A percentile compares a stretch with the other conserved stretches of the same genome.
Conservation (phyloP, 2,329 filamentous ascomycete species). For the Didymella glomerata region DNA sequence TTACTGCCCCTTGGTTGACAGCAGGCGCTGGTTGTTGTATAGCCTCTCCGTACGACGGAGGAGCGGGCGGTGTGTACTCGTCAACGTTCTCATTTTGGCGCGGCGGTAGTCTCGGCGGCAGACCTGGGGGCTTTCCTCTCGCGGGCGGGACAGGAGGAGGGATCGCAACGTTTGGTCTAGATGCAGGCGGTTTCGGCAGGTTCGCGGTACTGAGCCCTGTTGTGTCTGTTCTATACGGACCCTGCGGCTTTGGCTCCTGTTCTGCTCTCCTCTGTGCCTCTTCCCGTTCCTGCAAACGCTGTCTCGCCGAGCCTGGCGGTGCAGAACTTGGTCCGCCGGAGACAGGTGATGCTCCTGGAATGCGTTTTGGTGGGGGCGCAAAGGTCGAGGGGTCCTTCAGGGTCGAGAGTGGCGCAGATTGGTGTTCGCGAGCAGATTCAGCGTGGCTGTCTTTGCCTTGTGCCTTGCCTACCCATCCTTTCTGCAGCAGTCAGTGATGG, state of each 20-base stretch:
- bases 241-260: conserved; percentile 58
- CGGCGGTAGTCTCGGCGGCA: conserved; percentile 76
- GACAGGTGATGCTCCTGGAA: conserved; percentile 28
- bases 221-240: conserved; percentile 74
- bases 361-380: conserved; percentile 78
- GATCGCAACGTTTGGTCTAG: conserved; percentile 52
- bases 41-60: conserved; percentile 59
- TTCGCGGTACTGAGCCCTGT: conserved; percentile 74
- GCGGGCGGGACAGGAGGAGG: conserved; percentile 40
- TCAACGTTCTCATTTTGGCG: conserved; percentile 65
- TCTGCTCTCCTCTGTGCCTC: conserved; percentile 49
- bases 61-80: conserved; percentile 56
- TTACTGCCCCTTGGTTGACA: conserved; percentile 68
- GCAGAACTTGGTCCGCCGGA: conserved; percentile 52
- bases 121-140: conserved; percentile 59
- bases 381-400: conserved; percentile 81
- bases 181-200: conserved; percentile 74
- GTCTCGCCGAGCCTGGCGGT: conserved; percentile 51
- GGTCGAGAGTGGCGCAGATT: conserved; percentile 70
- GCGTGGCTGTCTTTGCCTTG: conserved; percentile 56
- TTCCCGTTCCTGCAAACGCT: conserved; percentile 47
- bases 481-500: conserved; percentile 51
- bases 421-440: conserved; percentile 55
- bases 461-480: conserved; percentile 65
- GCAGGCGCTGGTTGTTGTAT: conserved; percentile 43